A percentile compares a stretch with the other conserved stretches of the same genome.
phyloP scores from a whole-genome alignment of 2,329 filamentous ascomycete genomes.

The Metarhizium anisopliae region DNA sequence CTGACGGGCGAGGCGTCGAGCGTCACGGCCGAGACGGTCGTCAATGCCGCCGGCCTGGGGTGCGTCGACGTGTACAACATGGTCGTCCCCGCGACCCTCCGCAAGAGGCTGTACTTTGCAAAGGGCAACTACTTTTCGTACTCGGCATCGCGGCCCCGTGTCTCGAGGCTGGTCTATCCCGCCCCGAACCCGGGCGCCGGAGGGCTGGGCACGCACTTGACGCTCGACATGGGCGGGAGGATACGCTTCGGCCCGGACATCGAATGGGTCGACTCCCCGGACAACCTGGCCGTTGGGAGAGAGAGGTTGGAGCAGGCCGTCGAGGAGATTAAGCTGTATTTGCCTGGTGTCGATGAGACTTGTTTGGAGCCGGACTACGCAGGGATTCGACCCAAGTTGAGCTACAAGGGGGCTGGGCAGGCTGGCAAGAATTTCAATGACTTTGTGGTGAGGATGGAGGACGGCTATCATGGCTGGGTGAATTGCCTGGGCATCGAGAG shows the following conservation, averaged over 20 bases:
- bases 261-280: constrained; percentile 73
- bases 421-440: constrained; percentile 67
- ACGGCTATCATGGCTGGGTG: constrained; percentile 73
- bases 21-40: constrained; percentile 65
- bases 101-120: constrained; percentile 63
- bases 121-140: constrained; percentile 97
- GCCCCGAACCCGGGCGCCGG: constrained; percentile 73
- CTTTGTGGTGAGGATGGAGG: constrained; percentile 71
- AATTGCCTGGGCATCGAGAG: constrained; percentile 92
- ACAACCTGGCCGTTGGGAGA: constrained; percentile 59
- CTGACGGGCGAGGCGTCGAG: constrained; percentile 37
- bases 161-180: constrained; percentile 76
- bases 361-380: constrained; percentile 76
- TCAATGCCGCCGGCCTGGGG: constrained; percentile 80
- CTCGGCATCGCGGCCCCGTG: constrained; percentile 49
- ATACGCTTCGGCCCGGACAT: constrained; percentile 92
- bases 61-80: constrained; percentile 75
- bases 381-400: constrained; percentile 83
- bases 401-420: constrained; percentile 47
- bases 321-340: constrained; percentile 65
- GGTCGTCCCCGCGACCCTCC: constrained; percentile 52
- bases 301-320: constrained; percentile 58
- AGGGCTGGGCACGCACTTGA: constrained; percentile 87
- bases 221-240: constrained; percentile 75
- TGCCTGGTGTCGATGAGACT: constrained; percentile 61